phyloP scores from a whole-genome alignment of 768 basidiomycete genomes.

The Trametes maxima region DNA sequence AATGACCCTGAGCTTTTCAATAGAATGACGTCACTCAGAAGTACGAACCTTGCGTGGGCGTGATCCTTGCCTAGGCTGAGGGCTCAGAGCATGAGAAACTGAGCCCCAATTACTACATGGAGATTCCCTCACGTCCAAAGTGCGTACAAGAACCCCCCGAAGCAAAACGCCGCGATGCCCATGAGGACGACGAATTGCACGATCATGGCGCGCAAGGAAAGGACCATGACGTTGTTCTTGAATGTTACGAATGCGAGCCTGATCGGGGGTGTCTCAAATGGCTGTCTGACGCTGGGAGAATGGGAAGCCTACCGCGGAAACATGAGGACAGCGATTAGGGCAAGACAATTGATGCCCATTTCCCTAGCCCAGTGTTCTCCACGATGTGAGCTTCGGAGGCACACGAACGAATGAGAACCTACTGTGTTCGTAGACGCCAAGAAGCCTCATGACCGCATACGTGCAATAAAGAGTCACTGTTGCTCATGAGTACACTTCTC shows the following conservation, averaged over 20 bases:
- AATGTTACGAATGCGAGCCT: constrained; percentile 92
- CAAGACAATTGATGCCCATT: constrained; percentile 80
- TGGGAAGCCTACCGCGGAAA: constrained; percentile 67
- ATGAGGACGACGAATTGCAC: constrained; percentile 84
- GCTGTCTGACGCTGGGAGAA: background rate
- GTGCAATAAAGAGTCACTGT: constrained; percentile 76
- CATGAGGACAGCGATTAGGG: constrained; percentile 86
- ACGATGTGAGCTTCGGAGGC: background rate
- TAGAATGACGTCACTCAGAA: no score
- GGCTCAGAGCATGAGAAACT: background rate
- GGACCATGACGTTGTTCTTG: constrained; percentile 77
- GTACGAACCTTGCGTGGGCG: constrained; percentile 43
- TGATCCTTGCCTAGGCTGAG: constrained; percentile 63
- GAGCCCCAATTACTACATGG: background rate
- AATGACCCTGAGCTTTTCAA: background rate
- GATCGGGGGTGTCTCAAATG: background rate
- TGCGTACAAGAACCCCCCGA: constrained; percentile 90
- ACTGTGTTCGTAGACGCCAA: constrained; percentile 76
- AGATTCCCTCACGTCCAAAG: constrained; percentile 78
- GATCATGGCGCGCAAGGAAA: constrained; percentile 90
- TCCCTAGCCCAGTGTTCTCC: constrained; percentile 66
- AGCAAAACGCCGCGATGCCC: constrained; percentile 87
- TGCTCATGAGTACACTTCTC: constrained; percentile 1
- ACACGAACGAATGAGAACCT: constrained; percentile 24
- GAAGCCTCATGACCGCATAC: constrained; percentile 76